Evolutionary conservation across 176 grass and related monocot species (phyloP).

Genomic region (Carex pumila): DNA sequence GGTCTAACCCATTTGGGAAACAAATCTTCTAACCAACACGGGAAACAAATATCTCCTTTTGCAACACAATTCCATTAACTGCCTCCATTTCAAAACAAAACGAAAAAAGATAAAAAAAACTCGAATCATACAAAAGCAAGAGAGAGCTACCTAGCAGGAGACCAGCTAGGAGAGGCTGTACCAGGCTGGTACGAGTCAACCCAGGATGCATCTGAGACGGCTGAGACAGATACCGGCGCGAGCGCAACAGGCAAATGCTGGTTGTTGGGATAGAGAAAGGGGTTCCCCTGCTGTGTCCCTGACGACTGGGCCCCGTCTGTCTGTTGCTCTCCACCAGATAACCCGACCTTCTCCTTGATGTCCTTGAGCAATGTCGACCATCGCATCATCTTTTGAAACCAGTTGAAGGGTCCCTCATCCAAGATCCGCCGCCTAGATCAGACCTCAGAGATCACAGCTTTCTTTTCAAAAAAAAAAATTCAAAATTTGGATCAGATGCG

Average conservation of each 20-base stretch:
- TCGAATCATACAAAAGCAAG: not conserved
- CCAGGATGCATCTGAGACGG: slow-evolving; percentile 26
- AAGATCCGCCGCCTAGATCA: slow-evolving; percentile 82
- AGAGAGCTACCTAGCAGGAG: slow-evolving; percentile 44
- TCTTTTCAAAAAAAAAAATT: not conserved
- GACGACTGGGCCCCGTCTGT: slow-evolving; percentile 23
- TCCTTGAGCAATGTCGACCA: slow-evolving; percentile 99
- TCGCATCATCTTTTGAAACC: slow-evolving; percentile 59
- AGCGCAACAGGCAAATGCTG: slow-evolving; percentile 43
- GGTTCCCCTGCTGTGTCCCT: slow-evolving; percentile 15
- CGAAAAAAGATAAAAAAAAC: not conserved
- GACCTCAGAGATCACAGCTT: slow-evolving; percentile 41
- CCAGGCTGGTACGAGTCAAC: slow-evolving; percentile 31
- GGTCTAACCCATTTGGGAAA: not conserved
- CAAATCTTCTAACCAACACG: not conserved
- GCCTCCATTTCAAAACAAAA: not conserved
- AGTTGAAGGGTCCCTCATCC: slow-evolving; percentile 72
- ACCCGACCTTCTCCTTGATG: slow-evolving; percentile 73
- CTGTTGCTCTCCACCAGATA: slow-evolving; percentile 42
- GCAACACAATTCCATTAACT: not conserved
- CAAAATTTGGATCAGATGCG: not conserved
- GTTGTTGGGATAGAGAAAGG: slow-evolving; percentile 16
- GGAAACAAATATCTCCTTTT: not conserved
- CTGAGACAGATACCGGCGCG: slow-evolving; percentile 27
- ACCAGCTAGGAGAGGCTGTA: slow-evolving; percentile 45